These are phyloP conservation scores for Aspergillus leporis DNA, from an alignment of 495 filamentous ascomycete genomes.

Conservation along the genomic window DNA sequence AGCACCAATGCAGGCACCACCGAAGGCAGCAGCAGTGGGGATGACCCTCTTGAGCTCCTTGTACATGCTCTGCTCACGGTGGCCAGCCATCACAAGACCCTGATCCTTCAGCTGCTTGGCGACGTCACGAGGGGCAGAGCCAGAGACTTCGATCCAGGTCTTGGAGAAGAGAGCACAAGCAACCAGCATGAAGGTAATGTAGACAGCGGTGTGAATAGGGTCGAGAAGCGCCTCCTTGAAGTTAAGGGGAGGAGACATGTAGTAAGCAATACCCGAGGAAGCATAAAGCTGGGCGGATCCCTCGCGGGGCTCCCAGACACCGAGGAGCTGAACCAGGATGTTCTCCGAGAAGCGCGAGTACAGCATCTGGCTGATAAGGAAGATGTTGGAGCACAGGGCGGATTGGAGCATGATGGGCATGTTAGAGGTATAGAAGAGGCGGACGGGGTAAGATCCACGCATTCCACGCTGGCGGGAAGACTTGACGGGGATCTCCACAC, in stretches of 20 bases:
- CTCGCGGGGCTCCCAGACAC: slow-evolving; percentile 97
- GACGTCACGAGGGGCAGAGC: slow-evolving; percentile 94
- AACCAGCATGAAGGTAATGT: slow-evolving; percentile 94
- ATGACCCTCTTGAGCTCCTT: slow-evolving; percentile 99
- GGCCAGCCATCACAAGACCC: slow-evolving; percentile 98
- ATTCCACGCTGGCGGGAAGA: slow-evolving; percentile 98
- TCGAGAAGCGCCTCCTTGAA: slow-evolving; percentile 95
- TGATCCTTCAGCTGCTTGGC: slow-evolving; percentile 99
- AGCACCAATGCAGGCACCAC: slow-evolving; percentile 98
- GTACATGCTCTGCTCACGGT: slow-evolving; percentile 99
- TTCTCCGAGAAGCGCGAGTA: slow-evolving; percentile 99
- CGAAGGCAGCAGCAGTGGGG: slow-evolving; percentile 95
- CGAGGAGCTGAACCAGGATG: slow-evolving; percentile 92
- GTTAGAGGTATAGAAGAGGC: slow-evolving; percentile 67
- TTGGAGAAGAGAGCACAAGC: slow-evolving; percentile 99
- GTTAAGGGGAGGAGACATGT: slow-evolving; percentile 98
- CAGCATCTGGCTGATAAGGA: slow-evolving; percentile 97
- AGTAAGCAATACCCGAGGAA: slow-evolving; percentile 91
- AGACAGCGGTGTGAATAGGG: slow-evolving; percentile 94
- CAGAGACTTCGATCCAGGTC: slow-evolving; percentile 99
- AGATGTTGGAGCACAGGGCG: slow-evolving; percentile 97
- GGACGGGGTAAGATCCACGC: slow-evolving; percentile 74
- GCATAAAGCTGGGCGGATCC: slow-evolving; percentile 95
- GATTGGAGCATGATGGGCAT: slow-evolving; percentile 99
- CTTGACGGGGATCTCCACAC: slow-evolving; percentile 99